Conservation (phyloP, 108 stramenopile genomes). For the Nitzschia sp. region DNA sequence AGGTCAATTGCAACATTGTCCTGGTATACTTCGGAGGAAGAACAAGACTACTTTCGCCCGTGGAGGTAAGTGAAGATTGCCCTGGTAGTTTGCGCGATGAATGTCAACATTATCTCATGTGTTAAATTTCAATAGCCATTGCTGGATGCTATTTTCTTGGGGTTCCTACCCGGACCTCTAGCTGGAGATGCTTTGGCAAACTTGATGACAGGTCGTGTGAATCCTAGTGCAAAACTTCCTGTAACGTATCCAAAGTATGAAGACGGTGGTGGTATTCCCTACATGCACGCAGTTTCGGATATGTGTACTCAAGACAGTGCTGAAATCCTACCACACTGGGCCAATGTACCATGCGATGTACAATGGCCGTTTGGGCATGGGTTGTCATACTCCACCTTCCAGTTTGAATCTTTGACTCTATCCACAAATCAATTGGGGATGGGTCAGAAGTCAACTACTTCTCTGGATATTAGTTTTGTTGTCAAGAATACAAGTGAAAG, state of each 20-base stretch:
- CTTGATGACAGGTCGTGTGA: slow-evolving; percentile 43
- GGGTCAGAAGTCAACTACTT: neutral
- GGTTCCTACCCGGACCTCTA: slow-evolving; percentile 61
- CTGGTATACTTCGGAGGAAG: slow-evolving; percentile 67
- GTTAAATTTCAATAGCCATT: neutral
- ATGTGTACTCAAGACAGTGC: slow-evolving; percentile 50
- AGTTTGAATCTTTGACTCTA: slow-evolving; percentile 29
- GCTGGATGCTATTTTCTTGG: slow-evolving; percentile 52
- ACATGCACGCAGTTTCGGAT: slow-evolving; percentile 52
- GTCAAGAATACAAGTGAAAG: slow-evolving; percentile 47
- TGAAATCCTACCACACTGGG: slow-evolving; percentile 49
- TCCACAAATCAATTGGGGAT: slow-evolving; percentile 8
- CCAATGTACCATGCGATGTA: slow-evolving; percentile 51
- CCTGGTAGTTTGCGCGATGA: neutral
- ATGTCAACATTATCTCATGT: neutral
- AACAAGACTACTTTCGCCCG: slow-evolving; percentile 45
- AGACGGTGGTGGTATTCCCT: slow-evolving; percentile 59
- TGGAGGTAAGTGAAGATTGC: slow-evolving; percentile 23
- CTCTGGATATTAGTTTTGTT: slow-evolving; percentile 24
- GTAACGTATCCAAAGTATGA: slow-evolving; percentile 61
- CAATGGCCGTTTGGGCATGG: slow-evolving; percentile 76
- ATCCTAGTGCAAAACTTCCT: slow-evolving; percentile 59
- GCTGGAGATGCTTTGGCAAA: slow-evolving; percentile 54
- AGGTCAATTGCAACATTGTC: slow-evolving; percentile 39
- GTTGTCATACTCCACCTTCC: slow-evolving; percentile 50